Evolutionary conservation across 495 filamentous ascomycete genomes (phyloP).

Genomic region (Penicillium samsonianum): DNA sequence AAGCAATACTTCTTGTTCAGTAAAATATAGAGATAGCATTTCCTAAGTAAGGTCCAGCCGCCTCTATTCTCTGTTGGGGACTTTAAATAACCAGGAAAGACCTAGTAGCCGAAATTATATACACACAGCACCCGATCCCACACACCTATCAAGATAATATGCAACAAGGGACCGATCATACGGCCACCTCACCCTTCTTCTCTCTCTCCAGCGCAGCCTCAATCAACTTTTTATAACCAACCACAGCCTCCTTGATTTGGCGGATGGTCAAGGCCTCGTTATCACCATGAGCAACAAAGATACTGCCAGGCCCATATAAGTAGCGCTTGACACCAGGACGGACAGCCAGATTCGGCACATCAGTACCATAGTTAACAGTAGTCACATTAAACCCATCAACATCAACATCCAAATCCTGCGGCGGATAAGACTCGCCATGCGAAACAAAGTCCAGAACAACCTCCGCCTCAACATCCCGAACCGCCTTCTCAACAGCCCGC

Average conservation of each 20-base stretch:
- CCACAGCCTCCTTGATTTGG: constrained; percentile 68
- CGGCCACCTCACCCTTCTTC: not conserved
- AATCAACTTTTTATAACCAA: constrained; percentile 71
- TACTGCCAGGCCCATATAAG: constrained; percentile 85
- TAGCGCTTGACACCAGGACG: constrained; percentile 66
- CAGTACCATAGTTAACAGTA: constrained; percentile 89
- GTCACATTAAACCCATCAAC: constrained; percentile 79
- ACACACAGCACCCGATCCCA: not conserved
- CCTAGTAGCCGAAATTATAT: not conserved
- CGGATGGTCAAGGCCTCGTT: constrained; percentile 74
- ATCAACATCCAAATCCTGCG: constrained; percentile 76
- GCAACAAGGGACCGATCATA: not conserved
- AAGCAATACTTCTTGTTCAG: not conserved
- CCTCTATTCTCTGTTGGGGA: not conserved
- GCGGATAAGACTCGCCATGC: constrained; percentile 61
- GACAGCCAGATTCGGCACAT: constrained; percentile 72
- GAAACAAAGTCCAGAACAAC: constrained; percentile 58
- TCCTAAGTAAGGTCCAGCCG: not conserved
- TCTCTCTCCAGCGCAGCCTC: constrained; percentile 55
- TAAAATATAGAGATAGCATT: not conserved
- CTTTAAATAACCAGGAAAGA: not conserved
- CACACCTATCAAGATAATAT: not conserved
- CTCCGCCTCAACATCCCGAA: constrained; percentile 57
- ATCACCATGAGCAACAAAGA: constrained; percentile 84
- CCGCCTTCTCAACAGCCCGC: constrained; percentile 56